Evolutionary conservation across 176 grass and related monocot species (phyloP).

Genomic region (Tuctoria greenei): DNA sequence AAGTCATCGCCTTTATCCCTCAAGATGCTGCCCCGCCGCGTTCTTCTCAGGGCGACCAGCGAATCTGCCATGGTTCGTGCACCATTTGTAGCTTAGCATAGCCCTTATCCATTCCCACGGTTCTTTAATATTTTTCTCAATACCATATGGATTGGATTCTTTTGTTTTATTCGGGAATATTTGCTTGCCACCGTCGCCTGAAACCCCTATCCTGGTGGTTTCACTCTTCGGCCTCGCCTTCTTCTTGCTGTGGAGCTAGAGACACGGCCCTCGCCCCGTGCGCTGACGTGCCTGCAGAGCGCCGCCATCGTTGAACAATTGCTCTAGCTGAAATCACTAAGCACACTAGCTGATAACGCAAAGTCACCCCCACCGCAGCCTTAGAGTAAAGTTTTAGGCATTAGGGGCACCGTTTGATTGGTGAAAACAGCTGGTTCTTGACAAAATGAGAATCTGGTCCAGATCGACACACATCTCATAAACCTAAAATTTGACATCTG

Average conservation of each 20-base stretch:
- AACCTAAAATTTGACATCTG: neutral
- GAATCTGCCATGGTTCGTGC: conserved; percentile 34
- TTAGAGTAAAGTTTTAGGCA: neutral
- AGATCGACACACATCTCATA: neutral
- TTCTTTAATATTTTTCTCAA: conserved; percentile 2
- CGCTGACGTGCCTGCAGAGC: neutral
- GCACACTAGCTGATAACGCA: neutral
- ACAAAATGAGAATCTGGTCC: neutral
- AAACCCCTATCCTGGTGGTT: neutral
- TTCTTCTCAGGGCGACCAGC: conserved; percentile 24
- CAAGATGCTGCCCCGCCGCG: neutral
- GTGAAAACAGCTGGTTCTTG: neutral
- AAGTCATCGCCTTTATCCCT: neutral
- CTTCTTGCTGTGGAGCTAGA: no score
- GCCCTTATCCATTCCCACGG: neutral
- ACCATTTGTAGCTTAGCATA: neutral
- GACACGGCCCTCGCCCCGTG: neutral
- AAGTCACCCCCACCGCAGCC: neutral
- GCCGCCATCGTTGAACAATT: neutral
- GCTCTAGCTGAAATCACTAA: neutral
- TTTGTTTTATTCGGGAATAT: neutral
- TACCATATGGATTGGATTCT: neutral
- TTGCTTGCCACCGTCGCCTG: neutral
- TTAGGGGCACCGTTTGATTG: neutral
- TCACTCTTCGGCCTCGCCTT: neutral